These are phyloP conservation scores for Zygosaccharomyces kombuchaensis DNA, from an alignment of 805 yeast genomes.

Conservation along the genomic window DNA sequence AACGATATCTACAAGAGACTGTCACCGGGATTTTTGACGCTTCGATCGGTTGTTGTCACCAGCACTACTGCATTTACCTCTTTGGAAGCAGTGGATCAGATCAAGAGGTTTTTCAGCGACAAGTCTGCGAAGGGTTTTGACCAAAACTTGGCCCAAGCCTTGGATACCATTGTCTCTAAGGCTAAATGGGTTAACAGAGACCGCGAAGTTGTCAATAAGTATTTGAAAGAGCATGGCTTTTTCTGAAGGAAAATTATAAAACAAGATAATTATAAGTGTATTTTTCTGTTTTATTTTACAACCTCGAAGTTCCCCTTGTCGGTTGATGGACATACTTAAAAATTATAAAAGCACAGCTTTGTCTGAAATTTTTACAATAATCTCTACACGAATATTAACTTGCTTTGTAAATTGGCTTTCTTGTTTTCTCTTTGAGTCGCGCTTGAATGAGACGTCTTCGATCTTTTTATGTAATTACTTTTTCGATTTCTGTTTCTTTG, in stretches of 20 bases:
- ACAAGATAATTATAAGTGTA: neutral
- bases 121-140: constrained; percentile 62
- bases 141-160: constrained; percentile 59
- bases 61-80: constrained; percentile 60
- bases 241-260: constrained; percentile 5
- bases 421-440: no score
- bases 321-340: neutral
- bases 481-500: no score
- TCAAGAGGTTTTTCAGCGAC: constrained; percentile 46
- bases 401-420: no score
- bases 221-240: constrained; percentile 43
- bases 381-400: no score
- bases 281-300: neutral
- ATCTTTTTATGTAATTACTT: no score
- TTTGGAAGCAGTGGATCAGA: constrained; percentile 46
- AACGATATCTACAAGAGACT: constrained; percentile 57
- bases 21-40: constrained; percentile 79
- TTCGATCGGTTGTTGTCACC: constrained; percentile 66
- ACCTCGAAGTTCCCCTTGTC: neutral
- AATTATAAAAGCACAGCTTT: neutral
- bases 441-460: no score
- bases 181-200: constrained; percentile 59
- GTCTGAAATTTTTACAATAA: neutral
- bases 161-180: constrained; percentile 56
- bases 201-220: constrained; percentile 41